phyloP scores from a whole-genome alignment of 768 basidiomycete genomes.

The Suillus subluteus region DNA sequence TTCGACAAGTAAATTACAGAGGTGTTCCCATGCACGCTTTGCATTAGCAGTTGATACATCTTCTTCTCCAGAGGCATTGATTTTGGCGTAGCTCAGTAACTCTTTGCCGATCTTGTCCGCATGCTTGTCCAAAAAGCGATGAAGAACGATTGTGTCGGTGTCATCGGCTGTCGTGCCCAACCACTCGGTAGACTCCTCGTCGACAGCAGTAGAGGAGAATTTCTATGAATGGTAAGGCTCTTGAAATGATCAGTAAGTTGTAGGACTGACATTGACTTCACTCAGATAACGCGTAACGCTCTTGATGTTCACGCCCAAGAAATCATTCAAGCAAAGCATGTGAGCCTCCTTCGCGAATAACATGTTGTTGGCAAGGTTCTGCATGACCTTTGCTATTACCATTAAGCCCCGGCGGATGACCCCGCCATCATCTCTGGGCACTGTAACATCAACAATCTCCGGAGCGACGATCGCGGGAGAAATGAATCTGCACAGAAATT shows the following conservation, averaged over 20 bases:
- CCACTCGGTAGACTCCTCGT: conserved; percentile 75
- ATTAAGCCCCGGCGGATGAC: conserved; percentile 78
- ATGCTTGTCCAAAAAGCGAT: conserved; percentile 83
- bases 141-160: conserved; percentile 80
- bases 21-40: conserved; percentile 82
- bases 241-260: neutral
- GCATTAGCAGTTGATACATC: conserved; percentile 59
- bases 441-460: conserved; percentile 80
- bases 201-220: conserved; percentile 45
- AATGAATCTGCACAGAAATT: conserved; percentile 66
- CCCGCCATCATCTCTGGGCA: conserved; percentile 61
- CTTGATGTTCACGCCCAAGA: conserved; percentile 69
- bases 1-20: conserved; percentile 81
- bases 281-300: conserved; percentile 78
- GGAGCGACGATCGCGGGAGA: conserved; percentile 90
- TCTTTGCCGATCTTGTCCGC: conserved; percentile 90
- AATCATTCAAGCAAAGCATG: conserved; percentile 80
- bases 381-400: conserved; percentile 89
- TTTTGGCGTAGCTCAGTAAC: conserved; percentile 69
- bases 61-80: conserved; percentile 51
- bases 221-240: conserved; percentile 35
- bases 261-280: conserved; percentile 63
- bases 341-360: conserved; percentile 90
- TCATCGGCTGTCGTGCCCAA: conserved; percentile 78
- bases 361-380: conserved; percentile 93